Conservation (phyloP, 176 grass and related monocot genomes). For the Oryza longistaminata region DNA sequence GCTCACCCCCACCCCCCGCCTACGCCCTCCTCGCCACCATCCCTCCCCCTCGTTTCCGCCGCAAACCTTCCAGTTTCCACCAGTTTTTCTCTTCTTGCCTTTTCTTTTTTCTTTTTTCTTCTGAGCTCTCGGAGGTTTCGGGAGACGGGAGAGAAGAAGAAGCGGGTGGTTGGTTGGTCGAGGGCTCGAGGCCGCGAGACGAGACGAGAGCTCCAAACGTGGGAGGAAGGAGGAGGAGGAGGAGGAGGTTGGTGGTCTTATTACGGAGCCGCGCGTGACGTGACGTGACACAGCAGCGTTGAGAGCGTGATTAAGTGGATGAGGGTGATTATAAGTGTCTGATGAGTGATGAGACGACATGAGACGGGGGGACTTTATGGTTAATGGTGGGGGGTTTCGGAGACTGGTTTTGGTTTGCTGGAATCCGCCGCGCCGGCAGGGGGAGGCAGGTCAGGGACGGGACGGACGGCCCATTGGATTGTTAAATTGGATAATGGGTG, state of each 20-base stretch:
- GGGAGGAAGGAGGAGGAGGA: background rate
- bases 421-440: constrained; percentile 19
- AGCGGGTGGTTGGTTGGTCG: constrained; percentile 17
- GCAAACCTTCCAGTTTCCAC: background rate
- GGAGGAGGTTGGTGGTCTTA: background rate
- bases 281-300: background rate
- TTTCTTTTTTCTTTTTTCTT: background rate
- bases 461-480: constrained; percentile 18
- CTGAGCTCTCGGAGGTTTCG: constrained; percentile 5
- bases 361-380: background rate
- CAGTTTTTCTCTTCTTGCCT: background rate
- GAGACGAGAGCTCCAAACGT: constrained; percentile 5
- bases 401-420: background rate
- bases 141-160: background rate
- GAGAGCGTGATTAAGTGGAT: background rate
- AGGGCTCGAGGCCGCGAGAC: background rate
- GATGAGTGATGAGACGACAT: background rate
- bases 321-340: too few relatives aligned
- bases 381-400: background rate
- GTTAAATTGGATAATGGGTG: constrained; percentile 12
- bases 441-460: background rate
- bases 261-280: background rate
- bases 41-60: constrained; percentile 7
- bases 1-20: background rate
- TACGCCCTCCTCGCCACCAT: constrained; percentile 30